Evolutionary conservation across 352 stramenopile species (phyloP).

Genomic region (Achlya hypogyna): DNA sequence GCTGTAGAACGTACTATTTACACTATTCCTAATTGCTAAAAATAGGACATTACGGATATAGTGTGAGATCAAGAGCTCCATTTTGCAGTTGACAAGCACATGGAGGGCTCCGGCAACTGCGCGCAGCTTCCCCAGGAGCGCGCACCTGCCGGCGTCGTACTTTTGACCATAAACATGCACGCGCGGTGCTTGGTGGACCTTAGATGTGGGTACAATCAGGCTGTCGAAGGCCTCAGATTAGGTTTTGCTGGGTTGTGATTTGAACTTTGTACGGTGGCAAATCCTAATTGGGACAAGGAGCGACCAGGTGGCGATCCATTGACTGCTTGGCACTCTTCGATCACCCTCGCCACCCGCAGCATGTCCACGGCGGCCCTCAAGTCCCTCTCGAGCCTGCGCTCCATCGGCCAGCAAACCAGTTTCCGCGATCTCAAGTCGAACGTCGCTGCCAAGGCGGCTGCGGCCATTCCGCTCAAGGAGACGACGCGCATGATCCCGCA

Average conservation of each 20-base stretch:
- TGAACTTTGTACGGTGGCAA: not conserved
- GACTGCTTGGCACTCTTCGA: not conserved
- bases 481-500: constrained; percentile 6
- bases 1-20: too few relatives aligned
- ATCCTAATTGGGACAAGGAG: not conserved
- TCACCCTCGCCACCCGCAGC: too few relatives aligned
- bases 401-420: not conserved
- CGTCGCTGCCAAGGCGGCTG: not conserved
- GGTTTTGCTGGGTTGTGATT: not conserved
- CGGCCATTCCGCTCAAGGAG: not conserved
- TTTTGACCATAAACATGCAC: not conserved
- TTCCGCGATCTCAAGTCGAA: not conserved
- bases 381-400: not conserved
- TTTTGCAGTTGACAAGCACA: too few relatives aligned
- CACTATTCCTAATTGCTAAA: too few relatives aligned
- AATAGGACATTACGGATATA: too few relatives aligned
- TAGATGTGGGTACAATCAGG: not conserved
- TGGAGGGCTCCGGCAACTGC: too few relatives aligned
- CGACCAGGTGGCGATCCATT: not conserved
- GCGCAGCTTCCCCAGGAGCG: not conserved
- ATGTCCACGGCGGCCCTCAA: not conserved
- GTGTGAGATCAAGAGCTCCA: too few relatives aligned
- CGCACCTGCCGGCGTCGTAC: not conserved
- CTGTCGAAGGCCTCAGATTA: not conserved
- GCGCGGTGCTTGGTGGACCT: not conserved